Conservation (phyloP, 352 stramenopile species). For the Globisporangium mamillatum region DNA sequence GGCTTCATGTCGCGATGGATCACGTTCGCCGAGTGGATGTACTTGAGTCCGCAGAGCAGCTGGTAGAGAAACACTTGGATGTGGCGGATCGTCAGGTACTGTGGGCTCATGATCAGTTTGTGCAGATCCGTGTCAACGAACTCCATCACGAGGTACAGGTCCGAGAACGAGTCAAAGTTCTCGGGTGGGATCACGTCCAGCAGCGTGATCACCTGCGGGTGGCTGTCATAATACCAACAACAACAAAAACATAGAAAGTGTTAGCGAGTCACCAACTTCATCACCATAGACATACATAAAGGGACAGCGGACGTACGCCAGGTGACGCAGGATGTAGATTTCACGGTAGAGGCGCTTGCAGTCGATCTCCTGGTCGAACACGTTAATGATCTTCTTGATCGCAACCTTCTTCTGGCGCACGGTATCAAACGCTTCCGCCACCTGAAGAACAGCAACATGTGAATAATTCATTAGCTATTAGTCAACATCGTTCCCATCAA, state of each 20-base stretch:
- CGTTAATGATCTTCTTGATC: constrained; percentile 90
- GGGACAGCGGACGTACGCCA: constrained; percentile 37
- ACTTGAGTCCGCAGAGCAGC: constrained; percentile 93
- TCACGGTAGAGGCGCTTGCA: constrained; percentile 86
- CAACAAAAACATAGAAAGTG: not conserved
- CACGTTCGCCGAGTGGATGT: constrained; percentile 92
- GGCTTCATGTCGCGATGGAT: constrained; percentile 90
- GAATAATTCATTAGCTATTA: not conserved
- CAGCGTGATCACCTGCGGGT: constrained; percentile 80
- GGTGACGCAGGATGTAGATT: constrained; percentile 86
- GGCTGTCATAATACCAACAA: constrained; percentile 25
- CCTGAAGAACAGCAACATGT: constrained; percentile 7
- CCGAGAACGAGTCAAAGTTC: constrained; percentile 82
- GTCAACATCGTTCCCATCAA: not conserved
- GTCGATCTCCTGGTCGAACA: constrained; percentile 87
- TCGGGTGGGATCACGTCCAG: constrained; percentile 81
- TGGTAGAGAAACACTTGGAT: constrained; percentile 98
- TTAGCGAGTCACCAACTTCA: not conserved
- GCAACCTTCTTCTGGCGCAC: constrained; percentile 80
- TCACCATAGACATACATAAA: too few species aligned
- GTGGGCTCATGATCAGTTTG: constrained; percentile 91
- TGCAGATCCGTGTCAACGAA: constrained; percentile 94
- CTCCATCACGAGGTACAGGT: constrained; percentile 92
- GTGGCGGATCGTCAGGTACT: constrained; percentile 93
- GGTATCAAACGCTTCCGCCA: constrained; percentile 79